Base-by-base conservation (phyloP, 306 rosid genomes). In the Cucumis cinereus region DNA sequence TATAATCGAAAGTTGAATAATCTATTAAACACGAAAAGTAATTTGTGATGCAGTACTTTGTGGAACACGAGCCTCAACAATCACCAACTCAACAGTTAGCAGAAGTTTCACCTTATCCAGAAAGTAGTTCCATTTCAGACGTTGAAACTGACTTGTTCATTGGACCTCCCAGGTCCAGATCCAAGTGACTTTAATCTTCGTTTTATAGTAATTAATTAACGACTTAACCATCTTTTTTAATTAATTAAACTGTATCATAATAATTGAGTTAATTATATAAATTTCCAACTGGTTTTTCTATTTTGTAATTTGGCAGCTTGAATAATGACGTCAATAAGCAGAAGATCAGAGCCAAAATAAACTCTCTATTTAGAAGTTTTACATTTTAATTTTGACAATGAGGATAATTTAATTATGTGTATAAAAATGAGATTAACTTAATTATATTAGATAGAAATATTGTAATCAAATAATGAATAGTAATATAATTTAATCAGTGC, bases 121-220 rank as follows among this genome's bases (percentile, higher is more conserved):
- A 85, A 76, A 82, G 82, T 57, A 82, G 81, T 64, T 86, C 87
- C 38, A 81, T 84, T 66, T 85, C 86, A 33, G 86, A 82, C 7
- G 88, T 87, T 17, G 89, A 84, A 77, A 89, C 91, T 3, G 90
- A 76, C 15, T 84, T 89, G 86, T 87, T 87, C 84, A 87, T 89
- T 59, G 89, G 93, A 69, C 79, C 73, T 41, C 91, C 75, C 62
- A 84, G 78, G 33, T 73, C 81, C 43, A 84, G 85, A 80, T 40
- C 77, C 55, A 83, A 81, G 68, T 81, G 84, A 49, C 12, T 75
- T 30, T 30, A 3, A 2, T 45, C 35, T 61, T 79, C 73, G 76
- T 47, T 73, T 73, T 4, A n/a, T 67, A 67, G 26, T 36, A 36
- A 5, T 7, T 33, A 64, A 10, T 7, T 24, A 62, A 62, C 6